These are phyloP conservation scores for Aegilops sharonensis DNA, from an alignment of 176 grass and related monocot genomes.

Conservation along the genomic window DNA sequence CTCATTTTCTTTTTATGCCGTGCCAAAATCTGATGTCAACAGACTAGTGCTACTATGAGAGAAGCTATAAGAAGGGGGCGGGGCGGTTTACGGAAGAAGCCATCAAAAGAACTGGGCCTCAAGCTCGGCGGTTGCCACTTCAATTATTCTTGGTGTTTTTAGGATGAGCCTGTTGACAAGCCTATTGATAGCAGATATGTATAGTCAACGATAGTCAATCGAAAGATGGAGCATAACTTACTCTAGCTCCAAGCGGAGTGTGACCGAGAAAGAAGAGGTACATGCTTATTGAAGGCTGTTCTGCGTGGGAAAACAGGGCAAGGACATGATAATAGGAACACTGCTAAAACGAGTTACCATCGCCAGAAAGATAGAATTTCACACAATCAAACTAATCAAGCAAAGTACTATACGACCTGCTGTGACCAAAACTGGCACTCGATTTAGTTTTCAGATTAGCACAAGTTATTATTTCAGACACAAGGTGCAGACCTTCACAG, in stretches of 20 bases:
- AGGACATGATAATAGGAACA: neutral
- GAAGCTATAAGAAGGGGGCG: no score
- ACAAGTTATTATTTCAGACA: neutral
- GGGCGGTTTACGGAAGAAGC: no score
- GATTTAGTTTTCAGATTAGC: neutral
- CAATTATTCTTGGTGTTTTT: neutral
- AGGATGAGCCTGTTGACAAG: neutral
- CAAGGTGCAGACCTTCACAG: neutral
- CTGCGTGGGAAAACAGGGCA: neutral
- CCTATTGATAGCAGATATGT: neutral
- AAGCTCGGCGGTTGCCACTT: neutral
- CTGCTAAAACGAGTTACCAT: neutral
- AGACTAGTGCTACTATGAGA: no score
- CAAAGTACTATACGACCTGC: neutral
- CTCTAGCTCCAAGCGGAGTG: neutral
- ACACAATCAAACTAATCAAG: neutral
- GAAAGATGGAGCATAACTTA: neutral
- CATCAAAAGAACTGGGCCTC: no score
- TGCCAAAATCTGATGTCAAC: no score
- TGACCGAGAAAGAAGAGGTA: neutral
- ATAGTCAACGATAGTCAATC: conserved; percentile 1
- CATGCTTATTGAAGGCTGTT: neutral
- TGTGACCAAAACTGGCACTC: neutral
- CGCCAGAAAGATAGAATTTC: neutral
- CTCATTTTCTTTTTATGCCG: no score